A percentile compares a stretch with the other conserved stretches of the same genome.
Evolutionary conservation across 2,329 filamentous ascomycete genomes (phyloP).

Genomic region (Zarea fungicola): DNA sequence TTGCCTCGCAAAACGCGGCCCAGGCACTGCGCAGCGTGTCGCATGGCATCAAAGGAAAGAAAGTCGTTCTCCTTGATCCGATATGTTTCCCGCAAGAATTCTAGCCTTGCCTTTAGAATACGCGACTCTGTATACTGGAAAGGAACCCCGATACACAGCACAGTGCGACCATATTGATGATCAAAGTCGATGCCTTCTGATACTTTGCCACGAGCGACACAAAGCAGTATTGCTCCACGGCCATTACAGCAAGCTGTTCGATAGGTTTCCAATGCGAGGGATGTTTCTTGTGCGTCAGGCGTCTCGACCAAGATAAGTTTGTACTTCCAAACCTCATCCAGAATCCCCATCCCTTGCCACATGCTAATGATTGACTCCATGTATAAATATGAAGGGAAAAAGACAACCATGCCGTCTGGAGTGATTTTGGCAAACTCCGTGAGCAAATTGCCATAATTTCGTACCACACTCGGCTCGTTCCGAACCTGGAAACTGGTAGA

Average conservation of each 20-base stretch:
- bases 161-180: conserved; percentile 93
- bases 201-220: conserved; percentile 94
- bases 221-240: conserved; percentile 84
- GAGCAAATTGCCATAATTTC: conserved; percentile 90
- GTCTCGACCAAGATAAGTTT: conserved; percentile 98
- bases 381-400: conserved; percentile 97
- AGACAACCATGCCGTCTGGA: conserved; percentile 96
- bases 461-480: conserved; percentile 92
- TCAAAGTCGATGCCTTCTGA: conserved; percentile 99
- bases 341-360: conserved; percentile 98
- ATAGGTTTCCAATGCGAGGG: conserved; percentile 91
- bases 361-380: conserved; percentile 99
- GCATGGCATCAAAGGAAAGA: conserved; percentile 97
- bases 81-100: conserved; percentile 96
- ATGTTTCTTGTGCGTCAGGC: conserved; percentile 94
- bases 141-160: conserved; percentile 92
- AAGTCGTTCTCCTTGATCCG: conserved; percentile 97
- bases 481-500: conserved; percentile 93
- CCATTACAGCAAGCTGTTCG: conserved; percentile 97
- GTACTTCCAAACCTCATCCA: conserved; percentile 98
- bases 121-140: conserved; percentile 99
- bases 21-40: conserved; percentile 94
- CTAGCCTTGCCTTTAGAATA: conserved; percentile 89
- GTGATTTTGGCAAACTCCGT: conserved; percentile 96
- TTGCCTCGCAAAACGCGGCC: conserved; percentile 93